These are phyloP conservation scores for Pulicaria dysenterica DNA, from an alignment of 129 eudicot genomes.

Conservation along the genomic window DNA sequence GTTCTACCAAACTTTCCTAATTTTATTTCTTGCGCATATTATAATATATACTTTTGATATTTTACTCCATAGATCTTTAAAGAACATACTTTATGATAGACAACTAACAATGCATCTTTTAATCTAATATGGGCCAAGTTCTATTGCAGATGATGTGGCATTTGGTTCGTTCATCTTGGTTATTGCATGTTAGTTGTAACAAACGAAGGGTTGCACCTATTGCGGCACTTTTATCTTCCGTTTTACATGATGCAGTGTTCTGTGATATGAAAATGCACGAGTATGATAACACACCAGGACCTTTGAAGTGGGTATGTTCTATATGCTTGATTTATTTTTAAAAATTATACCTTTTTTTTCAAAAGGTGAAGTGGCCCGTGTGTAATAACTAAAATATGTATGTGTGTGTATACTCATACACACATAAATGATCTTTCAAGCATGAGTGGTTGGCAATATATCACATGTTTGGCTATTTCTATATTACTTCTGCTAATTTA, in stretches of 20 bases:
- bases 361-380: too few species aligned
- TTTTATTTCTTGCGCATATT: too few species aligned
- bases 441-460: not conserved
- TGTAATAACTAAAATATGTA: conserved; percentile 6
- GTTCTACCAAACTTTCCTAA: conserved; percentile 32
- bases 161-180: conserved; percentile 90
- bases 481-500: conserved; percentile 1
- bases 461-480: not conserved
- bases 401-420: conserved; percentile 7
- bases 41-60: too few species aligned
- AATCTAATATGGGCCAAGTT: too few species aligned
- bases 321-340: too few species aligned
- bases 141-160: conserved; percentile 93
- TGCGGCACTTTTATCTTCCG: conserved; percentile 94
- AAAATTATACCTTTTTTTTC: too few species aligned
- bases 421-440: too few species aligned
- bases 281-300: conserved; percentile 62
- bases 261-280: conserved; percentile 74
- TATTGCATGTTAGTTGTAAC: conserved; percentile 83
- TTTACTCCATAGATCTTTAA: too few species aligned
- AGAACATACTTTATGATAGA: too few species aligned
- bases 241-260: conserved; percentile 78
- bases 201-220: conserved; percentile 97
- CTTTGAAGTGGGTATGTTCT: conserved; percentile 89
- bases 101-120: too few species aligned